Percentiles rank a stretch among this genome's conserved stretches.
These are phyloP conservation scores for Dipodascopsis uninucleata DNA, from an alignment of 805 yeast genomes.

Conservation along the genomic window DNA sequence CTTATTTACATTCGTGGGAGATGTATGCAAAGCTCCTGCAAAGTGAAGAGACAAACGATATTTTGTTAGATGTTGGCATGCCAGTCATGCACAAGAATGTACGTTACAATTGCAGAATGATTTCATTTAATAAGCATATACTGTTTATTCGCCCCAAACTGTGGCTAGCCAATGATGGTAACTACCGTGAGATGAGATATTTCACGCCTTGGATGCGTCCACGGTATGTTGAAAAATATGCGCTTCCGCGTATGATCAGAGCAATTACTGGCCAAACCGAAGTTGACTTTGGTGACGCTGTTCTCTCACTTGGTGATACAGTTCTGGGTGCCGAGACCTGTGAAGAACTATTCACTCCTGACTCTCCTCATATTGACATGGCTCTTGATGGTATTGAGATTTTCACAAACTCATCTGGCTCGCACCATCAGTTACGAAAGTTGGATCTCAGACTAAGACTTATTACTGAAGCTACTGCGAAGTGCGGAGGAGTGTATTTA, in stretches of 20 bases:
- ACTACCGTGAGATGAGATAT: slow-evolving; percentile 95
- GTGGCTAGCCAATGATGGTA: slow-evolving; percentile 95
- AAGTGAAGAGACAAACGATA: slow-evolving; percentile 65
- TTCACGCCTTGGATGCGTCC: slow-evolving; percentile 92
- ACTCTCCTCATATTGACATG: slow-evolving; percentile 89
- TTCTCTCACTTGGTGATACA: slow-evolving; percentile 77
- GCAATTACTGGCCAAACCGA: slow-evolving; percentile 60
- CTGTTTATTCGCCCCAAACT: slow-evolving; percentile 87
- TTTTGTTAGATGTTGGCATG: slow-evolving; percentile 88
- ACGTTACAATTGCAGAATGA: slow-evolving; percentile 84
- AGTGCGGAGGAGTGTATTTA: slow-evolving; percentile 93
- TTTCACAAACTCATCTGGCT: slow-evolving; percentile 90
- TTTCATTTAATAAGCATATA: slow-evolving; percentile 75
- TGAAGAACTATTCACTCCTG: slow-evolving; percentile 95
- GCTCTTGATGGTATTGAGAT: slow-evolving; percentile 97
- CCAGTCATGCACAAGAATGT: slow-evolving; percentile 85
- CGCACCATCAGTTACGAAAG: slow-evolving; percentile 95
- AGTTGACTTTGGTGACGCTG: slow-evolving; percentile 88
- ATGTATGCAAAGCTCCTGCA: slow-evolving; percentile 74
- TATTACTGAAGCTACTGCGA: slow-evolving; percentile 87
- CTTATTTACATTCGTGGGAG: slow-evolving; percentile 91
- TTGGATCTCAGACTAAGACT: slow-evolving; percentile 77
- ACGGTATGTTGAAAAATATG: slow-evolving; percentile 65
- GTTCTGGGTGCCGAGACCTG: slow-evolving; percentile 97
- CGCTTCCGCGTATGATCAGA: slow-evolving; percentile 68